Evolutionary conservation across 1,284 basidiomycete species (phyloP).

Genomic region (Stygiomarasmius scandens): DNA sequence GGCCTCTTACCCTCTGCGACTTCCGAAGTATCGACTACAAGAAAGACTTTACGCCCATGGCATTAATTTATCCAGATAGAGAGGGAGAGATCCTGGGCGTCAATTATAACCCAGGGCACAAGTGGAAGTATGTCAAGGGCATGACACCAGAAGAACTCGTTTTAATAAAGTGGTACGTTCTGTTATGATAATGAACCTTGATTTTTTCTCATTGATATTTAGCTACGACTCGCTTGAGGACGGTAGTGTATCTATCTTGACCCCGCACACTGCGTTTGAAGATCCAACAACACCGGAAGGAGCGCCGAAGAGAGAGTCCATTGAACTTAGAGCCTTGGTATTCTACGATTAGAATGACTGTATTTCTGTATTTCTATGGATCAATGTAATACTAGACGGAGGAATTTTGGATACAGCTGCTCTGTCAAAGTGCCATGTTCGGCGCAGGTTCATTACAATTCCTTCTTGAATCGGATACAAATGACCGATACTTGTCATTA

Average conservation of each 20-base stretch:
- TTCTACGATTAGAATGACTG: slow-evolving; percentile 36
- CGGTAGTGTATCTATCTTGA: slow-evolving; percentile 39
- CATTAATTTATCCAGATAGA: slow-evolving; percentile 44
- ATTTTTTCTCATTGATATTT: neutral
- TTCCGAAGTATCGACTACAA: slow-evolving; percentile 46
- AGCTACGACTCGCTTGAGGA: slow-evolving; percentile 39
- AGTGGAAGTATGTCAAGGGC: slow-evolving; percentile 49
- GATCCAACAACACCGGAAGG: slow-evolving; percentile 44
- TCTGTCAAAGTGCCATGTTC: no score
- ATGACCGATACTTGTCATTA: no score
- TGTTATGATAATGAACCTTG: neutral
- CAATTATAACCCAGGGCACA: slow-evolving; percentile 38
- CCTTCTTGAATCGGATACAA: no score
- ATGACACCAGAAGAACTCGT: slow-evolving; percentile 49
- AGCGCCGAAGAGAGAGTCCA: slow-evolving; percentile 47
- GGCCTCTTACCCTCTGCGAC: slow-evolving; percentile 63
- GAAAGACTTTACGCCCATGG: slow-evolving; percentile 47
- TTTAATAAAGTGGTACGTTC: slow-evolving; percentile 49
- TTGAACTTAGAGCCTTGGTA: slow-evolving; percentile 52
- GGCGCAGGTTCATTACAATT: no score
- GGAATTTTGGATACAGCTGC: no score
- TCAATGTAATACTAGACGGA: no score
- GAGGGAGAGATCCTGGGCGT: slow-evolving; percentile 37
- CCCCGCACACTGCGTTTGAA: slow-evolving; percentile 47
- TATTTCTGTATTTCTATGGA: no score